A percentile compares a stretch with the other conserved stretches of the same genome.
Evolutionary conservation across 768 basidiomycete species (phyloP).

Genomic region (Tulasnella sp.): DNA sequence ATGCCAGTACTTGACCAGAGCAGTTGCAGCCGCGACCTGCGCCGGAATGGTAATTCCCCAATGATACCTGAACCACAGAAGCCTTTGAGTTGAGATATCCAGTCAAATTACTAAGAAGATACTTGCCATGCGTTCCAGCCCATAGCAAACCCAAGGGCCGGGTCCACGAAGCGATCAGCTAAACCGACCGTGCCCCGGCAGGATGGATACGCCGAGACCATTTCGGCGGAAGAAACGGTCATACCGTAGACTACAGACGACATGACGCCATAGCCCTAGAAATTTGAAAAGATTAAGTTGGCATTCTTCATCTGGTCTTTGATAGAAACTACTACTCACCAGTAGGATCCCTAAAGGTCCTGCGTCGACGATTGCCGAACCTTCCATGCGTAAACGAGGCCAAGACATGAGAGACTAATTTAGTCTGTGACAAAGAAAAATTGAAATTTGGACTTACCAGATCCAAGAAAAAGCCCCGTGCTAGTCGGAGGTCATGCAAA

Average conservation of each 20-base stretch:
- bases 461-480: not conserved
- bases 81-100: not conserved
- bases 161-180: conserved; percentile 9
- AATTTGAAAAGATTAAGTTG: too few species aligned
- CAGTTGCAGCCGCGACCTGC: not conserved
- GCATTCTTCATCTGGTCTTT: too few species aligned
- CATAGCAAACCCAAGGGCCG: conserved; percentile 9
- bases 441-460: not conserved
- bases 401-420: not conserved
- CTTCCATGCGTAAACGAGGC: not conserved
- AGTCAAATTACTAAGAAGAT: not conserved
- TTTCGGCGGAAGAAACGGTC: not conserved
- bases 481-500: not conserved
- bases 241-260: conserved; percentile 2
- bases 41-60: not conserved
- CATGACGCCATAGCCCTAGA: conserved; percentile 3
- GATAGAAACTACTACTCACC: not conserved
- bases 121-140: conserved; percentile 10
- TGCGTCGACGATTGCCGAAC: not conserved
- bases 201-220: conserved; percentile 1
- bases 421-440: not conserved
- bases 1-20: not conserved
- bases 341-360: conserved; percentile 2
- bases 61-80: not conserved
- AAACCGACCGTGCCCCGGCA: conserved; percentile 1